phyloP scores from a whole-genome alignment of 306 rosid genomes.

The Styphnolobium japonicum region DNA sequence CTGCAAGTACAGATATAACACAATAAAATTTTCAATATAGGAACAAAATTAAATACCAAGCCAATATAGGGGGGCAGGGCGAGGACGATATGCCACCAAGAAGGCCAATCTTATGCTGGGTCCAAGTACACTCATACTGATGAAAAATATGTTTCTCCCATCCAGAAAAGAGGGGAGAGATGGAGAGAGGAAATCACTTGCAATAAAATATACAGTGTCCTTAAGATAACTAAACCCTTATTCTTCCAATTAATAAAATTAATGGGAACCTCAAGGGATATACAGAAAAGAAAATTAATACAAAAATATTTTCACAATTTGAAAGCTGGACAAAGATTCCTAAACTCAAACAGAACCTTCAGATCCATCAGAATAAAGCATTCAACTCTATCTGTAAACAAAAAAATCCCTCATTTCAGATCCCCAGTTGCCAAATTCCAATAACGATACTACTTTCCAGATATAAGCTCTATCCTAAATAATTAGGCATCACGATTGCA shows the following conservation, averaged over 20 bases:
- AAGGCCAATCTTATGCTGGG: not conserved
- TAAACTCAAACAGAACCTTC: not conserved
- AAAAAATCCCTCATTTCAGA: not conserved
- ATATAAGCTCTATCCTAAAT: too few relatives aligned
- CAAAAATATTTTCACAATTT: not conserved
- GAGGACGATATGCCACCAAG: not conserved
- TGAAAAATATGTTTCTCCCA: not conserved
- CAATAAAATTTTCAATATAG: not conserved
- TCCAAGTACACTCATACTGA: not conserved
- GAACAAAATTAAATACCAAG: not conserved
- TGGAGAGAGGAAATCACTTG: not conserved
- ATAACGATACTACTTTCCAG: not conserved
- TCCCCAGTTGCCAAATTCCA: not conserved
- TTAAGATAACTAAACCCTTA: not conserved
- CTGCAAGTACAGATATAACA: not conserved
- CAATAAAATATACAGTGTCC: not conserved
- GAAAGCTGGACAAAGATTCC: not conserved
- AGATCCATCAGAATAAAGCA: not conserved
- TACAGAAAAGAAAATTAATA: not conserved
- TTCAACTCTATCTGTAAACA: not conserved
- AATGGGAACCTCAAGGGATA: not conserved
- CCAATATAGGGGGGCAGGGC: not conserved
- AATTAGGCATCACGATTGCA: too few relatives aligned
- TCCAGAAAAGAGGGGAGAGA: not conserved
- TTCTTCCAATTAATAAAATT: not conserved